phyloP scores from a whole-genome alignment of 441 rosid species.

The Hura crepitans region DNA sequence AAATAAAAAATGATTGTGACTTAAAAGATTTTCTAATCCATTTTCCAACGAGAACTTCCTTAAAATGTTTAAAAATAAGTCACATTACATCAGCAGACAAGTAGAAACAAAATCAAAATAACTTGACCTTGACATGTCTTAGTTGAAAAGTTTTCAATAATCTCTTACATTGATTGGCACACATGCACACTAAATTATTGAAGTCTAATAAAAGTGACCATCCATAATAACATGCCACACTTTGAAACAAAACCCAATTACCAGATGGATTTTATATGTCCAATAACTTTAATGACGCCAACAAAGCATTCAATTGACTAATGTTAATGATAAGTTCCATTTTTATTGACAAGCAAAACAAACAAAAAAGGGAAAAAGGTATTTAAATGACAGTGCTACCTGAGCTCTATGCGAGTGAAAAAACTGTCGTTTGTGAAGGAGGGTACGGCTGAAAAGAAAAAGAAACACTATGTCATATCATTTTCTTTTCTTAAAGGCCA shows the following conservation, averaged over 20 bases:
- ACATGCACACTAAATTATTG: not conserved
- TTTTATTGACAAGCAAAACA: slow-evolving; percentile 15
- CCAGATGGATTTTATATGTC: not conserved
- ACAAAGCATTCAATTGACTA: not conserved
- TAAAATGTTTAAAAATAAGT: not conserved
- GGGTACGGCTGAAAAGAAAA: slow-evolving; percentile 57
- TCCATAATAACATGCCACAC: not conserved
- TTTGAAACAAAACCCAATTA: not conserved
- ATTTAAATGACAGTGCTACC: slow-evolving; percentile 38
- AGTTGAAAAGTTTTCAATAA: not conserved
- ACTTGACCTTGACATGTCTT: not conserved
- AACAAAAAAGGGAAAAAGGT: not conserved
- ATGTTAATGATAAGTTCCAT: not conserved
- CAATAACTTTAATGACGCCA: slow-evolving; percentile 4
- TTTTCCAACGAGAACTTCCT: not conserved
- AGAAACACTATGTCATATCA: slow-evolving; percentile 18
- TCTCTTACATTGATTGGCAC: not conserved
- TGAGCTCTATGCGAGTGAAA: slow-evolving; percentile 99
- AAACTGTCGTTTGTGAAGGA: slow-evolving; percentile 87
- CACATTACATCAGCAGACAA: not conserved
- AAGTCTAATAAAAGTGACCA: not conserved
- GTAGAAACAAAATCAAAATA: not conserved
- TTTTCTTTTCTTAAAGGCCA: slow-evolving; percentile 9
- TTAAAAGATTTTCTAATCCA: not conserved
- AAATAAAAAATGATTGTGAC: not conserved